These are phyloP conservation scores for Neckera pumila DNA, from an alignment of 225 moss, liverwort and hornwort genomes.

Conservation along the genomic window DNA sequence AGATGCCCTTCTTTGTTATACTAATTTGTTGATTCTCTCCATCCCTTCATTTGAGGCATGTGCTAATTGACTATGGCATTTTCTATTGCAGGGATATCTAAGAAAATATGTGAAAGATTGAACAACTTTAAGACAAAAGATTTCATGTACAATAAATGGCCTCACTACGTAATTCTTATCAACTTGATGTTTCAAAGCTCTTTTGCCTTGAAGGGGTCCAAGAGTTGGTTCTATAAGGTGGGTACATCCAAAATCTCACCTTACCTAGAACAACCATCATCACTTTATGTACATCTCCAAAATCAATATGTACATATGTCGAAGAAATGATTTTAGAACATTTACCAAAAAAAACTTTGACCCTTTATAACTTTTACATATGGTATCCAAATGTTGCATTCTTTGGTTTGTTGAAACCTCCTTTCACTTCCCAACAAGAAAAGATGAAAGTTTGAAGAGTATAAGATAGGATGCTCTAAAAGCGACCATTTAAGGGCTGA, in stretches of 20 bases:
- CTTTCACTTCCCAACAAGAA: neutral
- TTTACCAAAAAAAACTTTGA: neutral
- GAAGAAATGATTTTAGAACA: rapidly evolving
- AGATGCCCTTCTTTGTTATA: neutral
- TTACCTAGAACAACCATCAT: neutral
- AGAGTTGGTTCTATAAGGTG: neutral
- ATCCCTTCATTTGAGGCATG: neutral
- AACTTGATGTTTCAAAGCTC: neutral
- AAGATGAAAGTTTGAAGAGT: neutral
- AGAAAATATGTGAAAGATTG: conserved; percentile 48
- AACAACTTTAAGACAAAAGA: neutral
- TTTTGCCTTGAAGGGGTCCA: neutral
- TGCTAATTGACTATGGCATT: neutral
- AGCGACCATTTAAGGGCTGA: too few relatives aligned
- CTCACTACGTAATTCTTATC: too few relatives aligned
- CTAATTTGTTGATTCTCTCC: rapidly evolving
- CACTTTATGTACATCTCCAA: neutral
- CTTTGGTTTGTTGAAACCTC: neutral
- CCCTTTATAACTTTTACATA: neutral
- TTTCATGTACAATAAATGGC: neutral
- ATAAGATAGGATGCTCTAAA: too few relatives aligned
- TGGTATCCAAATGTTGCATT: rapidly evolving
- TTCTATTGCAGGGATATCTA: conserved; percentile 41
- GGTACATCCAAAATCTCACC: neutral
- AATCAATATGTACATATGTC: neutral